Conservation (phyloP, 768 basidiomycete genomes). For the Russula earlei region DNA sequence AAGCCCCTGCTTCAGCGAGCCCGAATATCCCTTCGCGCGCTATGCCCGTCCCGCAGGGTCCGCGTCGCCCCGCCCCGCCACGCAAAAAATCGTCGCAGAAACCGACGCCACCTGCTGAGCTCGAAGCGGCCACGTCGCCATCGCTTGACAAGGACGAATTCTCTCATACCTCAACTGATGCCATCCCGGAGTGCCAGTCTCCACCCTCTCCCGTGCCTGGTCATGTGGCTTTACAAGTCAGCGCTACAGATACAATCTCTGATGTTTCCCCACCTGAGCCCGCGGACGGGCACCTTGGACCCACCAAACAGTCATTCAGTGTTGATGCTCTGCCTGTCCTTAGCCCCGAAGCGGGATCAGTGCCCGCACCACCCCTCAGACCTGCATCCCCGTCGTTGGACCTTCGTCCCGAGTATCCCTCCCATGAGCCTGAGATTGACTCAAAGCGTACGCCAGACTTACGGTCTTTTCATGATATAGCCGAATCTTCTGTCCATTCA, state of each 20-base stretch:
- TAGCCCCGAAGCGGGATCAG: background rate
- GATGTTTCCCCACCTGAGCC: background rate
- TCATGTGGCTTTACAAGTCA: background rate
- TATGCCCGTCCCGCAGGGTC: slow-evolving; percentile 31
- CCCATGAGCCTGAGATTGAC: background rate
- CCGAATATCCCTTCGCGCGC: slow-evolving; percentile 12
- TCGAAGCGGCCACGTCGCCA: background rate
- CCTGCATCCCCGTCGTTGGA: slow-evolving; percentile 1
- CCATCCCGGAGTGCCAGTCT: background rate
- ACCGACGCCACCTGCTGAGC: background rate
- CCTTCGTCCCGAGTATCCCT: background rate
- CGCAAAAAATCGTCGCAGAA: slow-evolving; percentile 21
- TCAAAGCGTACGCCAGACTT: background rate
- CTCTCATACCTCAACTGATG: background rate
- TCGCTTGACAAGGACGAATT: background rate
- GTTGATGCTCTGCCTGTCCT: background rate
- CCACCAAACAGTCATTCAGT: background rate
- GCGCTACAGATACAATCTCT: background rate
- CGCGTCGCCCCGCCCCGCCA: slow-evolving; percentile 31
- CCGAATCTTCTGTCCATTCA: background rate
- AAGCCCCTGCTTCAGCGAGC: background rate
- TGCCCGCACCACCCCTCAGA: background rate
- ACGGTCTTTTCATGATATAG: background rate
- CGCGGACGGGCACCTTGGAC: background rate
- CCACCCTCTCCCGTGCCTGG: background rate